Conservation (phyloP, 768 basidiomycete genomes). For the Galerina marginata region DNA sequence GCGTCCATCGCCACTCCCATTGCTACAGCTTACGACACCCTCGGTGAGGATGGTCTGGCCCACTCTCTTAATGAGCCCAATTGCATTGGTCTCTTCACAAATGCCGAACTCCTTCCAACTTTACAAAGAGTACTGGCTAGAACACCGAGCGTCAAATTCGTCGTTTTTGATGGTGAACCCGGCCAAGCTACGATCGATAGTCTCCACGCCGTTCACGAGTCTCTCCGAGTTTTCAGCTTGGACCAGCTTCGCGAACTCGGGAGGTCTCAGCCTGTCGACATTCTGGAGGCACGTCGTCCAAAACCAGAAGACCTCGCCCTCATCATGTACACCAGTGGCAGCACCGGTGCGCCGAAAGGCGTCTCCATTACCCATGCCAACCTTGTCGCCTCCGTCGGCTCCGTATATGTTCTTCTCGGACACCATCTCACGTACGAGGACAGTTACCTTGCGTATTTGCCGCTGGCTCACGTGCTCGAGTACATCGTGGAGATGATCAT, state of each 20-base stretch:
- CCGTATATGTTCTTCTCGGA: constrained; percentile 73
- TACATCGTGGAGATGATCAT: constrained; percentile 89
- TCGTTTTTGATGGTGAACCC: constrained; percentile 87
- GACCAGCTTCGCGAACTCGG: constrained; percentile 79
- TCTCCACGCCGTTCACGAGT: constrained; percentile 59
- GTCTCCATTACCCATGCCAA: constrained; percentile 89
- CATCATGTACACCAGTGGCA: constrained; percentile 82
- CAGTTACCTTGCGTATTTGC: constrained; percentile 88
- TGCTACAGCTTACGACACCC: constrained; percentile 96
- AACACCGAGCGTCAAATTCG: constrained; percentile 75
- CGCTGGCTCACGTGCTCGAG: constrained; percentile 94
- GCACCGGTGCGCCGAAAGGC: constrained; percentile 94
- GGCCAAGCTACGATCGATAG: constrained; percentile 57
- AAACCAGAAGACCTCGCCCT: constrained; percentile 50
- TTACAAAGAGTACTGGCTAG: constrained; percentile 73
- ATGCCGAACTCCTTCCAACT: constrained; percentile 86
- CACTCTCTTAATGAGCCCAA: constrained; percentile 89
- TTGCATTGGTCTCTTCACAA: constrained; percentile 87
- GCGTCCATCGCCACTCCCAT: constrained; percentile 78
- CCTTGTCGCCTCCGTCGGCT: constrained; percentile 85
- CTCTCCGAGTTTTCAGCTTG: constrained; percentile 65
- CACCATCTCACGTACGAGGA: constrained; percentile 66
- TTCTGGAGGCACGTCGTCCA: constrained; percentile 52
- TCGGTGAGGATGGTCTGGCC: constrained; percentile 85
- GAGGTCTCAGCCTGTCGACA: constrained; percentile 54